Conservation (phyloP, 352 stramenopile species). For the Nothophytophthora sp. region DNA sequence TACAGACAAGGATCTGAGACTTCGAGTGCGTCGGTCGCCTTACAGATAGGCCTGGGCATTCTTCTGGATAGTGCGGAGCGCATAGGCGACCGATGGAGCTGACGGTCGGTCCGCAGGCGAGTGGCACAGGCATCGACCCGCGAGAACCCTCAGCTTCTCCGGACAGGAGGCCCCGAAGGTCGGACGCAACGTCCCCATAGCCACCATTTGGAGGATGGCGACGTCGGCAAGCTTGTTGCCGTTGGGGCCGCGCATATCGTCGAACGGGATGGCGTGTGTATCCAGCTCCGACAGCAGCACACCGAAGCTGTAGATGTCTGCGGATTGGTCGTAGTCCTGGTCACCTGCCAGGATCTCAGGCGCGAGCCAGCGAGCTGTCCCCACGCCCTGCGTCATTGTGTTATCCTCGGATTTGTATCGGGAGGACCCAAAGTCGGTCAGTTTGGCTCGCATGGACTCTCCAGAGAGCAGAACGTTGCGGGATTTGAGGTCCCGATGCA, state of each 20-base stretch:
- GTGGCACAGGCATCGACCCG: conserved; percentile 30
- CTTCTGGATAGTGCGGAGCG: conserved; percentile 33
- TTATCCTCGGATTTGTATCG: conserved; percentile 36
- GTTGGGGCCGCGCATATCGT: conserved; percentile 30
- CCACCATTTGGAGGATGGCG: conserved; percentile 45
- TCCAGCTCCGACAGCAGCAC: conserved; percentile 62
- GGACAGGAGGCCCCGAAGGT: conserved; percentile 39
- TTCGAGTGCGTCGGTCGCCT: no score
- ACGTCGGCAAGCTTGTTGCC: conserved; percentile 41
- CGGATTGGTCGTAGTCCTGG: conserved; percentile 42
- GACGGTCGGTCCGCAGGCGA: conserved; percentile 34
- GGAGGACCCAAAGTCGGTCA: conserved; percentile 65
- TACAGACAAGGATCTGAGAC: no score
- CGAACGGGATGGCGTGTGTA: conserved; percentile 51
- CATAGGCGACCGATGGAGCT: conserved; percentile 43
- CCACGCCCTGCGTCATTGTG: conserved; percentile 54
- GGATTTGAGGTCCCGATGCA: conserved; percentile 70
- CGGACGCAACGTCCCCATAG: conserved; percentile 29
- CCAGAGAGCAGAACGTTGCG: conserved; percentile 50
- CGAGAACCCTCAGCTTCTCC: conserved; percentile 27
- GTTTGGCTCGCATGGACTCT: conserved; percentile 48
- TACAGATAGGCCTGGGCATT: no score
- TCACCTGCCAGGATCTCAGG: conserved; percentile 54
- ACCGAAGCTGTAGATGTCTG: conserved; percentile 65
- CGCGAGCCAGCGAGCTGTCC: conserved; percentile 54